These are phyloP conservation scores for Elongisporangium anandrum DNA, from an alignment of 352 stramenopile genomes.

Conservation along the genomic window DNA sequence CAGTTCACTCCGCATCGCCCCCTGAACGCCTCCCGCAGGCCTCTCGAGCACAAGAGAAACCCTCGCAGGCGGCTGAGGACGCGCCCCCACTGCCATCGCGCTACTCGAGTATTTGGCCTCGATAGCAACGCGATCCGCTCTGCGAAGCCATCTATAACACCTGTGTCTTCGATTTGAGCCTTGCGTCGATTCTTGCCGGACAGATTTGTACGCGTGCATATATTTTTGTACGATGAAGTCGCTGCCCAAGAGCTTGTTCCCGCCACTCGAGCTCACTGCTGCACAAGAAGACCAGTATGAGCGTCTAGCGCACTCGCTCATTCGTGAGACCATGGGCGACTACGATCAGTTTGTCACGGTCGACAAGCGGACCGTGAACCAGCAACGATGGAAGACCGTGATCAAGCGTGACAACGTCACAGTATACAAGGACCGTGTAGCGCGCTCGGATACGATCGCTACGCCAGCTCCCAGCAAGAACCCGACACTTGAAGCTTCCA, in stretches of 20 bases:
- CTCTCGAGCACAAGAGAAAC: neutral
- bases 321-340: slow-evolving; percentile 36
- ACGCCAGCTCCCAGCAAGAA: slow-evolving; percentile 9
- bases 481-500: neutral
- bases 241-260: slow-evolving; percentile 40
- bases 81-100: neutral
- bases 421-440: slow-evolving; percentile 34
- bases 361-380: slow-evolving; percentile 31
- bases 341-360: slow-evolving; percentile 42
- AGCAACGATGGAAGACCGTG: slow-evolving; percentile 34
- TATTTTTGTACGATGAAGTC: slow-evolving; percentile 31
- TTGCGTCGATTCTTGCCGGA: neutral
- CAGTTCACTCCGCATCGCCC: neutral
- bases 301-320: slow-evolving; percentile 40
- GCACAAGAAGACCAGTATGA: slow-evolving; percentile 39
- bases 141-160: neutral
- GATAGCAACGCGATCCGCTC: neutral
- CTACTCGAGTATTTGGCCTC: neutral
- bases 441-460: slow-evolving; percentile 2
- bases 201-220: neutral
- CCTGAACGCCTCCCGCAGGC: neutral
- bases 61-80: neutral
- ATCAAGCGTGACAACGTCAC: slow-evolving; percentile 29
- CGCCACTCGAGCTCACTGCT: slow-evolving; percentile 32
- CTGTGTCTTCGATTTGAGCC: neutral